Evolutionary conservation across 352 stramenopile genomes (phyloP).

Genomic region (Globisporangium barbulae): DNA sequence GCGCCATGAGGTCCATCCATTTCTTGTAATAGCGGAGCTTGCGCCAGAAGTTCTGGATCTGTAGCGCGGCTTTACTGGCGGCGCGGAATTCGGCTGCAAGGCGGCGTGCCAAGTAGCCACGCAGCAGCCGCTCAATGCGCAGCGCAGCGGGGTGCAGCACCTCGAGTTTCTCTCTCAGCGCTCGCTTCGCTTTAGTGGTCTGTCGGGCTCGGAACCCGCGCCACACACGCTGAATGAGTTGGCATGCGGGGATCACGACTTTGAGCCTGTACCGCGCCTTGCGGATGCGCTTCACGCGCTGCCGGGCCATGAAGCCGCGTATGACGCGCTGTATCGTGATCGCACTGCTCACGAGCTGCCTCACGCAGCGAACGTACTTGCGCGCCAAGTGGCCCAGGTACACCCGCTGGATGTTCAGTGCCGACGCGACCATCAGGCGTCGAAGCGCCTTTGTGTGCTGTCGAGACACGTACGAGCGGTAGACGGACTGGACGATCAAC

Average conservation of each 20-base stretch:
- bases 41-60: constrained; percentile 57
- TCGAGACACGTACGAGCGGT: constrained; percentile 47
- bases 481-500: constrained; percentile 68
- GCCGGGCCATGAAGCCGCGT: constrained; percentile 54
- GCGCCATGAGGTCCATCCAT: constrained; percentile 49
- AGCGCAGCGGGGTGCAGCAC: constrained; percentile 52
- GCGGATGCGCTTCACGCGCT: constrained; percentile 38
- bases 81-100: constrained; percentile 28
- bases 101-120: constrained; percentile 52
- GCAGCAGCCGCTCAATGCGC: constrained; percentile 43
- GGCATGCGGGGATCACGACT: constrained; percentile 43
- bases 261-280: constrained; percentile 35
- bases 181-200: constrained; percentile 27
- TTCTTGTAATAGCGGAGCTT: constrained; percentile 38
- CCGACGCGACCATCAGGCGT: constrained; percentile 23
- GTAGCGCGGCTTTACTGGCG: constrained; percentile 25
- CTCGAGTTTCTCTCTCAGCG: constrained; percentile 22
- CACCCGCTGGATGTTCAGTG: constrained; percentile 44
- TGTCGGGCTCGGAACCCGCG: constrained; percentile 38
- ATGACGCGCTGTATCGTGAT: constrained; percentile 47
- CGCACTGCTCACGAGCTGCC: constrained; percentile 38
- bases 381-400: constrained; percentile 50
- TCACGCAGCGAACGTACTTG: constrained; percentile 38
- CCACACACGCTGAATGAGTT: constrained; percentile 54
- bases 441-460: constrained; percentile 31